Conservation (phyloP, 2,329 filamentous ascomycete species). For the Nothophoma quercina region DNA sequence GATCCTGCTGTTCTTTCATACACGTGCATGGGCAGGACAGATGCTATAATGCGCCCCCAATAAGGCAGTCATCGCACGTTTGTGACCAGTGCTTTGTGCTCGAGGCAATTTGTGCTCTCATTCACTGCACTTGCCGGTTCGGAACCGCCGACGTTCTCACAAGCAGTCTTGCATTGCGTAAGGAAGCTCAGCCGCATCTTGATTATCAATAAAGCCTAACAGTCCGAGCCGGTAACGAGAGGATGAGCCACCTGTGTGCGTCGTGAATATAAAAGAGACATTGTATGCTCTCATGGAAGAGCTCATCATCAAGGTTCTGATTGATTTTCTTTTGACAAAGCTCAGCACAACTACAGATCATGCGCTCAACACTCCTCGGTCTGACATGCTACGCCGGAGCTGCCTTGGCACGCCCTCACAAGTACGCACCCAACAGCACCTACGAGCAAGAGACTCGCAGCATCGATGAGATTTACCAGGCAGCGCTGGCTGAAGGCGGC, state of each 20-base stretch:
- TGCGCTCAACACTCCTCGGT: constrained; percentile 5
- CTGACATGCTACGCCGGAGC: background rate
- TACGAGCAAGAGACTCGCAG: constrained; percentile 53
- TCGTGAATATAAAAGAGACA: background rate
- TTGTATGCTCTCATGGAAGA: background rate
- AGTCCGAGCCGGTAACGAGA: constrained; percentile 3
- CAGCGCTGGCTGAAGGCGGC: constrained; percentile 58
- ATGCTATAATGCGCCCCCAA: too few relatives aligned
- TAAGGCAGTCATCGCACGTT: too few relatives aligned
- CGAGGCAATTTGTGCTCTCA: background rate
- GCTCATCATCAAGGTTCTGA: background rate
- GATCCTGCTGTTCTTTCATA: too few relatives aligned
- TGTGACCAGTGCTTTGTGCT: too few relatives aligned
- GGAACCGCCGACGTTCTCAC: background rate
- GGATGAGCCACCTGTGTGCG: background rate
- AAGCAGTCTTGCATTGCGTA: background rate
- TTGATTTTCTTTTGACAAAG: background rate
- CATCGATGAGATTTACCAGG: constrained; percentile 60
- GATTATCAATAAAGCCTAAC: background rate
- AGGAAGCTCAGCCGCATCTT: background rate
- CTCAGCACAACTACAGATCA: background rate
- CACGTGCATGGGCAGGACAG: too few relatives aligned
- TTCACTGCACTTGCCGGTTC: background rate
- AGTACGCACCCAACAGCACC: background rate
- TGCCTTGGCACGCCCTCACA: background rate